These are phyloP conservation scores for Blastobotrys capitulatus DNA, from an alignment of 1,139 yeast genomes.

Conservation along the genomic window DNA sequence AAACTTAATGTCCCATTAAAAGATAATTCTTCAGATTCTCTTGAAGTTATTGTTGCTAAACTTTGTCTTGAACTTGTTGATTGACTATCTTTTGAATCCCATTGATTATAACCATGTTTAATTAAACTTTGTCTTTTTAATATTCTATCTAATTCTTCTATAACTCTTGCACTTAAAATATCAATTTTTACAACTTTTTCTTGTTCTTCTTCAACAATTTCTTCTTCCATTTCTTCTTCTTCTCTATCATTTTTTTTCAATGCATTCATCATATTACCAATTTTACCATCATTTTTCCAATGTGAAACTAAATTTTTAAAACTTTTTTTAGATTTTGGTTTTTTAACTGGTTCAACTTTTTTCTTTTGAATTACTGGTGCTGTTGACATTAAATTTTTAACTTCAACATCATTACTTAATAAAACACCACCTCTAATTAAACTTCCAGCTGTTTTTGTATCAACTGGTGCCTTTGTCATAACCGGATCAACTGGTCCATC, in stretches of 20 bases:
- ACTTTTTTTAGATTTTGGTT: conserved; percentile 3
- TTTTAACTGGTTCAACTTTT: background rate
- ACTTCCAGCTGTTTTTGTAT: conserved; percentile 18
- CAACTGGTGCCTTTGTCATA: conserved; percentile 12
- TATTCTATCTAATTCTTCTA: conserved; percentile 57
- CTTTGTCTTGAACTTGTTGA: background rate
- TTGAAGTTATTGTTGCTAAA: background rate
- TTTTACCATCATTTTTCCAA: background rate
- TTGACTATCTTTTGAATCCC: conserved; percentile 10
- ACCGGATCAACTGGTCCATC: conserved; percentile 29
- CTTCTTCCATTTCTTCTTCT: background rate
- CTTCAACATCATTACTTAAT: conserved; percentile 29
- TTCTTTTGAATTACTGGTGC: conserved; percentile 11
- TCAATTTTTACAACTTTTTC: conserved; percentile 43
- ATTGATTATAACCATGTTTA: conserved; percentile 4
- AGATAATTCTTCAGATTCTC: background rate
- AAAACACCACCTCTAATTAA: conserved; percentile 31
- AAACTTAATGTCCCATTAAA: background rate
- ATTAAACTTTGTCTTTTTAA: conserved; percentile 16
- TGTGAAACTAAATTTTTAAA: background rate
- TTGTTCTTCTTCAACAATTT: background rate
- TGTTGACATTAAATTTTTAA: conserved; percentile 22
- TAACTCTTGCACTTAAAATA: conserved; percentile 69
- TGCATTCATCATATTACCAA: conserved; percentile 4
- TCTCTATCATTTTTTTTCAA: background rate